Percentiles rank a stretch among this genome's conserved stretches.
Conservation (phyloP, 371 early-diverging fungal species). For the Quaeritorhiza haematococci region DNA sequence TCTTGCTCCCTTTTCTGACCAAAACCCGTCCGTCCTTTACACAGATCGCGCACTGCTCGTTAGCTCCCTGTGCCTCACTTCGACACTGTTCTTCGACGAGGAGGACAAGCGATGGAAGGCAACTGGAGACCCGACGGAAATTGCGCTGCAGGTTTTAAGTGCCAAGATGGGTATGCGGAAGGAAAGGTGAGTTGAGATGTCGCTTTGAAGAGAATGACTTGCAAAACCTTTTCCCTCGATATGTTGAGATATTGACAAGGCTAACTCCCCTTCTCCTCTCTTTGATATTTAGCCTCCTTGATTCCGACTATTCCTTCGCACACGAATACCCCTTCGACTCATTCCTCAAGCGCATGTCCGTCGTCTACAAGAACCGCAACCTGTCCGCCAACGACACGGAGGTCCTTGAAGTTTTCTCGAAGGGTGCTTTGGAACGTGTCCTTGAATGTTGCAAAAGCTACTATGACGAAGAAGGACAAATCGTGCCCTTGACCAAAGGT, state of each 20-base stretch:
- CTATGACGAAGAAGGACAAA: conserved; percentile 50
- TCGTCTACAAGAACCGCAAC: background rate
- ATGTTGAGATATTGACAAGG: background rate
- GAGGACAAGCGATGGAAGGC: too few relatives aligned
- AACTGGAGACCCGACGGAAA: conserved; percentile 81
- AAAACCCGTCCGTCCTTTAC: too few relatives aligned
- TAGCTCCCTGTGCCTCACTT: too few relatives aligned
- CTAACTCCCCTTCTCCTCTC: background rate
- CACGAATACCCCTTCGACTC: background rate
- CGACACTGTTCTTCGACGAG: too few relatives aligned
- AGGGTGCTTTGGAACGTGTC: conserved; percentile 88
- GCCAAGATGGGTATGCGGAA: too few relatives aligned
- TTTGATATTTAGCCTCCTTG: too few relatives aligned
- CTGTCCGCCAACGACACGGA: background rate
- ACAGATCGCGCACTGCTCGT: too few relatives aligned
- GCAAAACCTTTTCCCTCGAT: background rate
- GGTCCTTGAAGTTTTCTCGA: conserved; percentile 34
- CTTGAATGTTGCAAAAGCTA: conserved; percentile 60
- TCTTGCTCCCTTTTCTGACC: too few relatives aligned
- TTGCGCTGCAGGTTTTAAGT: conserved; percentile 76
- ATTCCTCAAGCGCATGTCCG: background rate
- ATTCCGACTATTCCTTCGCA: too few relatives aligned
- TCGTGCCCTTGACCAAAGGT: conserved; percentile 15
- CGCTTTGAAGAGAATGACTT: conserved; percentile 53
- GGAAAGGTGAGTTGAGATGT: conserved; percentile 46